Base-by-base conservation (phyloP, 2,329 filamentous ascomycete species). In the Pseudogymnoascus sp. region DNA sequence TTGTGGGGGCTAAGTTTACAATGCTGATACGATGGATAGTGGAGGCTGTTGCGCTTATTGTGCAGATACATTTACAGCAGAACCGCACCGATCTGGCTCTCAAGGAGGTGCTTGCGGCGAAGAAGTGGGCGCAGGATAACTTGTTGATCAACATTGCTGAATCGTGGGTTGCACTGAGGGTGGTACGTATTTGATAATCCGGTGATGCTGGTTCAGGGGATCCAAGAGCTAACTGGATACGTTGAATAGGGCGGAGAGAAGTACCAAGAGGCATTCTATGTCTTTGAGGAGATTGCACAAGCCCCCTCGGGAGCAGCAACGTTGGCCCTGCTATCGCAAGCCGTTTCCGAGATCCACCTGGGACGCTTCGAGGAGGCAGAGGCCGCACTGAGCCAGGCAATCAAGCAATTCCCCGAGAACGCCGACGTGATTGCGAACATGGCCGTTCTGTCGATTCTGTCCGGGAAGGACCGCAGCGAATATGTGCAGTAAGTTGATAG, bases 261-360 rank as follows among this genome's bases (percentile, higher is more conserved):
- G 74, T 97, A 97, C 76, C 94, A 97, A 71, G 90, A 94, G 71
- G 88, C 93, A 15, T 97, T 96, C 76, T 97, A 99, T 79, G 93
- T 97, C 64, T 97, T 91, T 71, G 93, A 97, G 76, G 94, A 99
- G 75, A 84, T 97, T 57, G 93, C 94, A 4, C 90, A 96, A 71
- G 87, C 90, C 28, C 88, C 91, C 2, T 86, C 89, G 33, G 91
- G 90, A 15, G 86, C 90, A 57, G 90, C 90, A 14, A 81, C 87
- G 59, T 81, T 86, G 67, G 88, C 85, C 15, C 82, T 97, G 61
- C 85, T 96, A 63, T 87, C 90, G 18, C 94, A 97, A 77, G 93
- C 92, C 25, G 85, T 97, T 25, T 88, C 90, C 22, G 93, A 99
- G 75, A 78, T 97, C 60, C 94, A 97, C 71, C 85, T 97, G 28